phyloP scores from a whole-genome alignment of 169 alveolate genomes.

The Cystoisospora suis region DNA sequence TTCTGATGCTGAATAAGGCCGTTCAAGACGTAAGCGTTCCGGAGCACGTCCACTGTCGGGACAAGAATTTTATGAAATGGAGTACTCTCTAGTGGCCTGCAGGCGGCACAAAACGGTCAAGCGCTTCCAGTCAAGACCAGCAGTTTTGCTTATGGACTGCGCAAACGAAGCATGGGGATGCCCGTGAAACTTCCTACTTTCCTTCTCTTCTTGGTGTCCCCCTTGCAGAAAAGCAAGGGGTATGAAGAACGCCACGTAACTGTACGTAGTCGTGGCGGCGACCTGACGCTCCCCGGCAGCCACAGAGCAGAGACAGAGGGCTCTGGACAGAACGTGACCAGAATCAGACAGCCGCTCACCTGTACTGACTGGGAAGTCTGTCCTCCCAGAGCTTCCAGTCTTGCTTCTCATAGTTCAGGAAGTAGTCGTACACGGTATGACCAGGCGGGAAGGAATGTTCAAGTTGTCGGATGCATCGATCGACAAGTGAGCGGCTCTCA shows the following conservation, averaged over 20 bases:
- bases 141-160: too few relatives aligned
- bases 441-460: slow-evolving; percentile 88
- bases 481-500: slow-evolving; percentile 82
- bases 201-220: too few relatives aligned
- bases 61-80: slow-evolving; percentile 90
- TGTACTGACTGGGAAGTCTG: slow-evolving; percentile 73
- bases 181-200: too few relatives aligned
- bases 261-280: too few relatives aligned
- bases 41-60: slow-evolving; percentile 92
- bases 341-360: too few relatives aligned
- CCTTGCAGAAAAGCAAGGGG: too few relatives aligned
- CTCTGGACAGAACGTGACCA: too few relatives aligned
- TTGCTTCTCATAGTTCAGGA: slow-evolving; percentile 87
- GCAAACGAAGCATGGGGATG: too few relatives aligned
- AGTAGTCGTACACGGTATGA: slow-evolving; percentile 91
- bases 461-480: slow-evolving; percentile 82
- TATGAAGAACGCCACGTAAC: too few relatives aligned
- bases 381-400: slow-evolving; percentile 69
- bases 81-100: slow-evolving; percentile 77
- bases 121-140: too few relatives aligned
- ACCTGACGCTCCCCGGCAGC: too few relatives aligned
- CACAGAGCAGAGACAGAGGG: too few relatives aligned
- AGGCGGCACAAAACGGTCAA: slow-evolving; percentile 78
- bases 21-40: slow-evolving; percentile 82
- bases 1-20: slow-evolving; percentile 78